These are phyloP conservation scores for Fusarium sororula DNA, from an alignment of 2,329 filamentous ascomycete genomes.

Conservation along the genomic window DNA sequence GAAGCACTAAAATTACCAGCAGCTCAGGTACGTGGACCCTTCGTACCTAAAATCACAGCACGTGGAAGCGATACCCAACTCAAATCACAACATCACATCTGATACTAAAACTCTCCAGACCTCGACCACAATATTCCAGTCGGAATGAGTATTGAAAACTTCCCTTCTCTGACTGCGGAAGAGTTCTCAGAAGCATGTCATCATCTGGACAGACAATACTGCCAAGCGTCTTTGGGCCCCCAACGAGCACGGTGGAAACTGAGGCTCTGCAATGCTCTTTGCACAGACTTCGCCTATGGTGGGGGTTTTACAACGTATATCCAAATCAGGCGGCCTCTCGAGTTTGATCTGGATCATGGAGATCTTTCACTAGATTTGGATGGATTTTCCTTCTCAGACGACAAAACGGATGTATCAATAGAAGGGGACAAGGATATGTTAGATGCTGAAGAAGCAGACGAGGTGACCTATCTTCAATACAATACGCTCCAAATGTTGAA, in stretches of 20 bases:
- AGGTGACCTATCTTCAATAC: constrained; percentile 51
- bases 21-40: constrained; percentile 9
- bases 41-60: constrained; percentile 11
- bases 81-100: background rate
- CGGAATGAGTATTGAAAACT: constrained; percentile 59
- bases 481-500: constrained; percentile 3
- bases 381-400: constrained; percentile 55
- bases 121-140: background rate
- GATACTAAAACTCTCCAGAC: background rate
- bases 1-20: background rate
- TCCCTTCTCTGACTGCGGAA: constrained; percentile 67
- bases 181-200: constrained; percentile 75
- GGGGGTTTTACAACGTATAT: constrained; percentile 62
- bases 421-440: constrained; percentile 58
- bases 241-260: constrained; percentile 65
- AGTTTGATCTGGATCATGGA: constrained; percentile 53
- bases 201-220: constrained; percentile 67
- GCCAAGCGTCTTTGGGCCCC: constrained; percentile 65
- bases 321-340: constrained; percentile 65
- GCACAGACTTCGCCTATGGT: constrained; percentile 53
- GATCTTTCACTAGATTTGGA: constrained; percentile 59
- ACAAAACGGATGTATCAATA: constrained; percentile 28
- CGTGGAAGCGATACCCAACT: constrained; percentile 17
- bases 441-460: constrained; percentile 61
- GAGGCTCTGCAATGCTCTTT: constrained; percentile 60